These are phyloP conservation scores for Aspergillus leporis DNA, from an alignment of 495 filamentous ascomycete genomes.

Conservation along the genomic window DNA sequence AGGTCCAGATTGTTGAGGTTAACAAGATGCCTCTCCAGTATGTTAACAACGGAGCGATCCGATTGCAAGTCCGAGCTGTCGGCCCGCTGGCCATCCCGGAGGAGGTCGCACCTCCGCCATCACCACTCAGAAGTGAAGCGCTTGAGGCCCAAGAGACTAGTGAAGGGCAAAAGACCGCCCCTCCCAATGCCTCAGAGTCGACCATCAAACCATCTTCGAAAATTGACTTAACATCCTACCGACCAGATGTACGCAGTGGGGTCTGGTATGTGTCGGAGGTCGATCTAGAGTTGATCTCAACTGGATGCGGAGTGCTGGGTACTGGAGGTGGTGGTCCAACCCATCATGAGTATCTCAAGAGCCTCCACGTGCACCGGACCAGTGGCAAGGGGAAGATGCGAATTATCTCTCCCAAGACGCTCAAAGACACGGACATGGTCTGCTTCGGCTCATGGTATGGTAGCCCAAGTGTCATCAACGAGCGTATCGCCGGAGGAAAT, in stretches of 20 bases:
- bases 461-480: conserved; percentile 24
- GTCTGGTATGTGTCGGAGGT: conserved; percentile 26
- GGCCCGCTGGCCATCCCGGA: conserved; percentile 25
- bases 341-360: conserved; percentile 23
- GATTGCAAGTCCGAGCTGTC: conserved; percentile 35
- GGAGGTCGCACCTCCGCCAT: not conserved
- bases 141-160: not conserved
- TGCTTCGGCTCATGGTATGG: conserved; percentile 29
- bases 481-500: conserved; percentile 27
- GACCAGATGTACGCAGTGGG: conserved; percentile 48
- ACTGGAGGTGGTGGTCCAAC: conserved; percentile 26
- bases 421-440: conserved; percentile 23
- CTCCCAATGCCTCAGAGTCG: conserved; percentile 2
- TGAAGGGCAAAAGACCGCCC: not conserved
- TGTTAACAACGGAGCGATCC: conserved; percentile 34
- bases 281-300: conserved; percentile 29
- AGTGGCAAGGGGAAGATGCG: conserved; percentile 20
- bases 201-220: too few relatives aligned
- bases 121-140: not conserved
- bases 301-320: conserved; percentile 23
- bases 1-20: conserved; percentile 34
- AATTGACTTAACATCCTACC: conserved; percentile 43
- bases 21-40: conserved; percentile 41
- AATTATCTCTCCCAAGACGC: conserved; percentile 14
- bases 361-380: conserved; percentile 19